Evolutionary conservation across 2,329 filamentous ascomycete species (phyloP).

Genomic region (Exophiala sp.): DNA sequence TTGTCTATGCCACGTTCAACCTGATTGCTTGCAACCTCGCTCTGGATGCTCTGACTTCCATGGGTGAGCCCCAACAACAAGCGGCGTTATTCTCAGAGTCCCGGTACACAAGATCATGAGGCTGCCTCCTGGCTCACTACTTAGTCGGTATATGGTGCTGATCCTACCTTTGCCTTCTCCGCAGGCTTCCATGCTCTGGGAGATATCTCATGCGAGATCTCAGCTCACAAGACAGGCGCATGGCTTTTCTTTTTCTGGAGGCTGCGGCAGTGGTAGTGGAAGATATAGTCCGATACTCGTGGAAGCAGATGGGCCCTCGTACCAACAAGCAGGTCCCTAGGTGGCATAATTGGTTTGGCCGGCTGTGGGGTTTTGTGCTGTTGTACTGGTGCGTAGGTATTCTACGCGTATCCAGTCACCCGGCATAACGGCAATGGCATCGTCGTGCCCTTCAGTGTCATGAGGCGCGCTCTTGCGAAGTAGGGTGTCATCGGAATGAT

Average conservation of each 20-base stretch:
- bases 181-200: neutral
- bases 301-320: neutral
- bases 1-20: neutral
- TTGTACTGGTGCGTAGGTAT: neutral
- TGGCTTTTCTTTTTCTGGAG: neutral
- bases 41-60: neutral
- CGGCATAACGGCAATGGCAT: neutral
- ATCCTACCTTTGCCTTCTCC: neutral
- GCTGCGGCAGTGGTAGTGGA: neutral
- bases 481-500: neutral
- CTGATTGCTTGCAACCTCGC: neutral
- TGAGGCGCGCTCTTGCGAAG: neutral
- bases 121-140: neutral
- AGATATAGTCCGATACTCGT: neutral
- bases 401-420: neutral
- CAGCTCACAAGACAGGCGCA: neutral
- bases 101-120: neutral
- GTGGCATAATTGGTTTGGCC: neutral
- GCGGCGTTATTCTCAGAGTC: neutral
- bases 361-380: neutral
- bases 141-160: neutral
- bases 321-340: neutral
- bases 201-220: neutral
- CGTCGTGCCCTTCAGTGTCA: neutral
- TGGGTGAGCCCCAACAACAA: neutral